phyloP scores from a whole-genome alignment of 176 grass and related monocot species.

The barley (Hordeum vulgare) region DNA sequence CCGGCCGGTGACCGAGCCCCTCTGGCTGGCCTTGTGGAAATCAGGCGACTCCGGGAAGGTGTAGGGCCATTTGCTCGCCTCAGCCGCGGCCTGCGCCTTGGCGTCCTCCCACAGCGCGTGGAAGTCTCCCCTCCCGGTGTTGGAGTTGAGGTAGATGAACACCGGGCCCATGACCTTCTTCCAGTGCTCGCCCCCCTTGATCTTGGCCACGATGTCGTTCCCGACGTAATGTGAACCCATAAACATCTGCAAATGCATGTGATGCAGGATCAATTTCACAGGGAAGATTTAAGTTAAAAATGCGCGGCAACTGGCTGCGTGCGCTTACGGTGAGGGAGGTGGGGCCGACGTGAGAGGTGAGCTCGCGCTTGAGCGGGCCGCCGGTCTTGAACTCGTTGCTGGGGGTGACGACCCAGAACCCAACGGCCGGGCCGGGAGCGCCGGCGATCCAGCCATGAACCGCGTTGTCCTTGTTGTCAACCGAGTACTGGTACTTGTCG shows the following conservation, averaged over 20 bases:
- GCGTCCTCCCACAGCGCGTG: conserved; percentile 55
- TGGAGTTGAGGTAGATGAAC: conserved; percentile 80
- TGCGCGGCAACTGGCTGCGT: neutral
- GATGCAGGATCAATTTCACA: neutral
- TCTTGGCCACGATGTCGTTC: conserved; percentile 27
- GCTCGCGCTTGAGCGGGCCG: conserved; percentile 60
- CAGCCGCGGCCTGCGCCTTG: conserved; percentile 48
- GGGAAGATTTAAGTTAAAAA: too few relatives aligned
- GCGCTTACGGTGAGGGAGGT: conserved; percentile 52
- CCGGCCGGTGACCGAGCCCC: conserved; percentile 43
- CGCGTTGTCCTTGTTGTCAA: conserved; percentile 46
- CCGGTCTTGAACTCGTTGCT: conserved; percentile 73
- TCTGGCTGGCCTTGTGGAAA: conserved; percentile 38
- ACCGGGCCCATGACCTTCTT: conserved; percentile 80
- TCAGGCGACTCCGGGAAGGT: conserved; percentile 51
- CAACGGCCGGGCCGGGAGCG: conserved; percentile 8
- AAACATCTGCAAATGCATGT: conserved; percentile 45
- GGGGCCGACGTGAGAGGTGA: conserved; percentile 81
- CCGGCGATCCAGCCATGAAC: conserved; percentile 71
- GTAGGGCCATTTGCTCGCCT: conserved; percentile 64
- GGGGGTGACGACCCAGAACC: conserved; percentile 72
- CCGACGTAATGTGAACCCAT: conserved; percentile 61
- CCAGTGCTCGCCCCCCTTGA: conserved; percentile 54
- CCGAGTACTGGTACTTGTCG: conserved; percentile 85
- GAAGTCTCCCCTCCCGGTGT: neutral